These are phyloP conservation scores for Athelia psychrophila DNA, from an alignment of 1,284 basidiomycete species.

Conservation along the genomic window DNA sequence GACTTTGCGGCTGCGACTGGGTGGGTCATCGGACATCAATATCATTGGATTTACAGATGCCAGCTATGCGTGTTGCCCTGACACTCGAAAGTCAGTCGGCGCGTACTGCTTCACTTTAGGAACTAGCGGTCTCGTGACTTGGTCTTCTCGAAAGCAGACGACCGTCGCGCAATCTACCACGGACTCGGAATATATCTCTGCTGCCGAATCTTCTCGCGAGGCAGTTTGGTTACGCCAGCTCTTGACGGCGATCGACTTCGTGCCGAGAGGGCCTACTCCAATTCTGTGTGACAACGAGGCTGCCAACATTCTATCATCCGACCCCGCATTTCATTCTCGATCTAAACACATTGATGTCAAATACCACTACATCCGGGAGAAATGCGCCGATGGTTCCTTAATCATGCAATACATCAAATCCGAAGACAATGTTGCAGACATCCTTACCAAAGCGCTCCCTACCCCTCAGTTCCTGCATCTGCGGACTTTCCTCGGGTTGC, in stretches of 20 bases:
- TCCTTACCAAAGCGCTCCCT: too few relatives aligned
- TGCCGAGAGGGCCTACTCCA: background rate
- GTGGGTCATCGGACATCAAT: conserved; percentile 13
- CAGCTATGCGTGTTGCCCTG: conserved; percentile 31
- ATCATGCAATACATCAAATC: too few relatives aligned
- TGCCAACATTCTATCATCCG: background rate
- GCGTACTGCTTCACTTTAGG: conserved; percentile 32
- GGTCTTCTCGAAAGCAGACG: conserved; percentile 29
- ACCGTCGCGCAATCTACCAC: conserved; percentile 22
- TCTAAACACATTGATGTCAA: background rate
- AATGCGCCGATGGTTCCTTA: too few relatives aligned
- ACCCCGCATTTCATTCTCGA: background rate
- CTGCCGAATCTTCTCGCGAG: background rate
- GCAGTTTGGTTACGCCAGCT: background rate
- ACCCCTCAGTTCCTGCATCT: too few relatives aligned
- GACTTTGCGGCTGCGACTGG: conserved; percentile 24
- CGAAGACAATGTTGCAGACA: too few relatives aligned
- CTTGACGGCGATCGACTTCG: background rate
- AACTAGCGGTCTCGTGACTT: conserved; percentile 24
- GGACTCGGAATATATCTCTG: background rate
- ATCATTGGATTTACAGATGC: conserved; percentile 40
- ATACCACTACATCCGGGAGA: background rate
- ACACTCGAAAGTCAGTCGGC: conserved; percentile 29
- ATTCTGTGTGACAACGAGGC: background rate
- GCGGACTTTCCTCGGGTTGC: too few relatives aligned